Evolutionary conservation across 495 filamentous ascomycete species (phyloP), one percentile per base, ranked within the genome.

Genomic region (Antarctomyces pellizariae): DNA sequence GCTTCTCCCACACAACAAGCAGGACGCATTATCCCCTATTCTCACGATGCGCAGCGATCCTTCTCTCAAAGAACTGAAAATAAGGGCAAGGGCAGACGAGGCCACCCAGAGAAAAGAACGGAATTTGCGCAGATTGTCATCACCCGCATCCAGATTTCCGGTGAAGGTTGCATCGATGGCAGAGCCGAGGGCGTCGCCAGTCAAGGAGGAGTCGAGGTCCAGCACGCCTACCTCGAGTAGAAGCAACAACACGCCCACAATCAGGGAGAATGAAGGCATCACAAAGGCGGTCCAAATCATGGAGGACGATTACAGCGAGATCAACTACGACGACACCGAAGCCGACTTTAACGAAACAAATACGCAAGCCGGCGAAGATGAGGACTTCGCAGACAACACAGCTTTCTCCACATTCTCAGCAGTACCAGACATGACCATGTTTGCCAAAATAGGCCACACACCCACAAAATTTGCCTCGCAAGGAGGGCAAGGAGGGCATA

Each of bases 331-430:
- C n/a, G 38, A 36, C 12, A 26, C 24, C 12, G 24, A 7, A 26
- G 12, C 24, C 24, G 13, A 9, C 7, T 6, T 14, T 26, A 9
- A 6, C 7, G 24, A 8, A 44, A 23, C 42, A 34, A 34, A 35
- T 13, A 39, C 36, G 26, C n/a, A n/a, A n/a, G n/a, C n/a, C n/a
- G 46, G 45, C 25, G 37, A 46, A 4, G 37, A 43, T 20, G 39
- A 54, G 12, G 52, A 53, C 23, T 33, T 38, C 11, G 57, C 68
- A 28, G 75, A 86, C 38, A 77, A 84, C 34, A 83, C 74, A 13
- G 73, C 71, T 21, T 74, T 86, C 39, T 89, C 76, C 48, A 63
- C 59, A 8, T 92, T 90, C 48, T 91, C 82, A 2, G 75, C 76
- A 0, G 63, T 90, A 22, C 77, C 79, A 14, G 78, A 86, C 32